phyloP scores from a whole-genome alignment of 2,329 filamentous ascomycete genomes.

The Diaporthe citrichinensis region DNA sequence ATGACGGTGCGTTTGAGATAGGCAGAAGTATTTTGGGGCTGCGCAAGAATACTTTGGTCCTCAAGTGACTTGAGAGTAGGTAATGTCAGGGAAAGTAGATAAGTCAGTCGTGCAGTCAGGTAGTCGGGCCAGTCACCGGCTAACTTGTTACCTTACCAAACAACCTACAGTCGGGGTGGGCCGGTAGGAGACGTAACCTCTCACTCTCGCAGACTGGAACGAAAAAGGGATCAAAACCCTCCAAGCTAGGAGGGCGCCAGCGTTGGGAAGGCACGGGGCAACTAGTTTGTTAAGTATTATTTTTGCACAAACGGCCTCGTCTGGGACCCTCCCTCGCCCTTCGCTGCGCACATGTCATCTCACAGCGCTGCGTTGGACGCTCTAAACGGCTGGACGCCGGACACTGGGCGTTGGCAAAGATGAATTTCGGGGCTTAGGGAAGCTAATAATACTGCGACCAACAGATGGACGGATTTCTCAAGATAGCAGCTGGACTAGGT shows the following conservation, averaged over 20 bases:
- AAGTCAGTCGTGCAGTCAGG: slow-evolving; percentile 11
- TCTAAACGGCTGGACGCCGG: not conserved
- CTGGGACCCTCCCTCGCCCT: not conserved
- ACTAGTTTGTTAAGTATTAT: slow-evolving; percentile 34
- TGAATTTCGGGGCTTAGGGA: slow-evolving; percentile 38
- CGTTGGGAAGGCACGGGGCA: slow-evolving; percentile 27
- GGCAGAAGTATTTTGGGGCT: slow-evolving; percentile 19
- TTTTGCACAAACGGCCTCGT: not conserved
- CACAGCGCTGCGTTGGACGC: no score
- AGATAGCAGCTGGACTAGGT: slow-evolving; percentile 38
- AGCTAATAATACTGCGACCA: slow-evolving; percentile 38
- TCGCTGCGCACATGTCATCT: not conserved
- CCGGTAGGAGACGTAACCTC: not conserved
- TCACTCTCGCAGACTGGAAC: not conserved
- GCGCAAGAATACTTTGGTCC: not conserved
- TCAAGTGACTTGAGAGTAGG: not conserved
- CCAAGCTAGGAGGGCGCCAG: not conserved
- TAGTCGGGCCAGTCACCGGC: not conserved
- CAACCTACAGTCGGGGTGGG: not conserved
- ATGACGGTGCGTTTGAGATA: slow-evolving; percentile 1
- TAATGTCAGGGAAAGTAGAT: not conserved
- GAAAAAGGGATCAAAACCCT: slow-evolving; percentile 16
- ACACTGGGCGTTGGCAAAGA: slow-evolving; percentile 31
- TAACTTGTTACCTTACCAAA: not conserved
- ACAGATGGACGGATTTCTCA: slow-evolving; percentile 33